These are phyloP conservation scores for Grammothele lineata DNA, from an alignment of 768 basidiomycete genomes.

Conservation along the genomic window DNA sequence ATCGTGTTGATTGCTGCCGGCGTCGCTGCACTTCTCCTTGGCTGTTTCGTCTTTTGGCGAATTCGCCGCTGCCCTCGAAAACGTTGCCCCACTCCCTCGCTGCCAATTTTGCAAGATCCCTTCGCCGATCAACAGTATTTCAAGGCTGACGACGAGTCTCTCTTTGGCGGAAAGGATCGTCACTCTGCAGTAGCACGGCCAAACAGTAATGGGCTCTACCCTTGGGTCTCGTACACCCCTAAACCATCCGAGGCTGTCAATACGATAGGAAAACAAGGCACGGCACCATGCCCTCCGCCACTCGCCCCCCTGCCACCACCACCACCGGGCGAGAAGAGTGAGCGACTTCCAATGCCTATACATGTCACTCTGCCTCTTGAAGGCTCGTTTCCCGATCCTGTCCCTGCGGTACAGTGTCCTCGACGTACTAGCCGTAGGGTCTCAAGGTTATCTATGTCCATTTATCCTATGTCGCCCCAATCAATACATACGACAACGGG, in stretches of 20 bases:
- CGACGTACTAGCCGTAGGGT: conserved; percentile 40
- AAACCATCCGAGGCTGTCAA: conserved; percentile 18
- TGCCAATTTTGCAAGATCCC: conserved; percentile 64
- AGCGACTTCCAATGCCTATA: too few relatives aligned
- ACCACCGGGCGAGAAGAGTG: too few relatives aligned
- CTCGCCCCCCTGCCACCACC: too few relatives aligned
- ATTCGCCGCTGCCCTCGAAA: conserved; percentile 46
- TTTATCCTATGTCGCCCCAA: conserved; percentile 43
- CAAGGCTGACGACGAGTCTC: conserved; percentile 50
- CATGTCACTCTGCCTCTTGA: conserved; percentile 1
- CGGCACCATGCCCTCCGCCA: too few relatives aligned
- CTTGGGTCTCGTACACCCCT: conserved; percentile 34
- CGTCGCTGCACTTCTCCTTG: conserved; percentile 43
- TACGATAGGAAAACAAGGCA: too few relatives aligned
- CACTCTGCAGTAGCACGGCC: conserved; percentile 35
- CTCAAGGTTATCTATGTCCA: conserved; percentile 41
- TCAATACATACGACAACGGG: conserved; percentile 15
- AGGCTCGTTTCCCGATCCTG: too few relatives aligned
- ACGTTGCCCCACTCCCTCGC: conserved; percentile 62
- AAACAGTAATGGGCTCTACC: conserved; percentile 45
- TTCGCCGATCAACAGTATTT: conserved; percentile 44
- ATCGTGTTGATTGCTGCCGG: conserved; percentile 54
- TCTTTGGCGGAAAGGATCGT: conserved; percentile 75
- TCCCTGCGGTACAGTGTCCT: too few relatives aligned
- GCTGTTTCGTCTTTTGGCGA: conserved; percentile 43